Evolutionary conservation across 2,329 filamentous ascomycete species (phyloP).

Genomic region (Dothideomycetes sp.): DNA sequence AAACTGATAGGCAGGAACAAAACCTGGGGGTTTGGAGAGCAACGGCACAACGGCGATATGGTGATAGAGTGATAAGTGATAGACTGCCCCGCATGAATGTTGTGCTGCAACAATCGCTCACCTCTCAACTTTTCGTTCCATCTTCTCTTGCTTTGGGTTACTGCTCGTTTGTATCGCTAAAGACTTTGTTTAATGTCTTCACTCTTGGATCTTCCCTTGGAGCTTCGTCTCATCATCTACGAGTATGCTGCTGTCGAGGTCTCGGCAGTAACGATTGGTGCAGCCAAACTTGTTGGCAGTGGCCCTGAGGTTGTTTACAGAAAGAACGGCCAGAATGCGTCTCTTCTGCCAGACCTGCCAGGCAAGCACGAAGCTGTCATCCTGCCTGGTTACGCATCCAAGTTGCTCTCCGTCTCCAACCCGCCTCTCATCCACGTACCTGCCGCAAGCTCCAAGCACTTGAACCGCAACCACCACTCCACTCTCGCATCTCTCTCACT

Average conservation of each 20-base stretch:
- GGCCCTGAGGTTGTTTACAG: conserved; percentile 25
- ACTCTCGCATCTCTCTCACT: conserved; percentile 16
- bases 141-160: too few relatives aligned
- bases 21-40: neutral
- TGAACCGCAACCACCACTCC: neutral
- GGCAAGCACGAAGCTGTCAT: conserved; percentile 28
- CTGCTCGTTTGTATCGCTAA: too few relatives aligned
- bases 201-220: conserved; percentile 28
- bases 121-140: too few relatives aligned
- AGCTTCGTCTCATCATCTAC: conserved; percentile 36
- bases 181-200: too few relatives aligned
- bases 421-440: conserved; percentile 21
- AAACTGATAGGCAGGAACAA: conserved; percentile 1
- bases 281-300: conserved; percentile 26
- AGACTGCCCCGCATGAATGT: too few relatives aligned
- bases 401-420: conserved; percentile 25
- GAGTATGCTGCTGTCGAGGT: conserved; percentile 30
- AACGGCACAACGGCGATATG: conserved; percentile 10
- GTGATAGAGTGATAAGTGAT: conserved; percentile 2
- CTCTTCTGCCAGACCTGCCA: conserved; percentile 30
- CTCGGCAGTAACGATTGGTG: conserved; percentile 31
- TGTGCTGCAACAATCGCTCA: too few relatives aligned
- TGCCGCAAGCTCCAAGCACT: conserved; percentile 12
- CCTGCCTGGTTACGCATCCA: conserved; percentile 24
- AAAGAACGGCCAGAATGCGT: conserved; percentile 19